A percentile compares a stretch with the other conserved stretches of the same genome.
These are phyloP conservation scores for Arxiozyma bovina DNA, from an alignment of 1,139 yeast genomes.

Conservation along the genomic window DNA sequence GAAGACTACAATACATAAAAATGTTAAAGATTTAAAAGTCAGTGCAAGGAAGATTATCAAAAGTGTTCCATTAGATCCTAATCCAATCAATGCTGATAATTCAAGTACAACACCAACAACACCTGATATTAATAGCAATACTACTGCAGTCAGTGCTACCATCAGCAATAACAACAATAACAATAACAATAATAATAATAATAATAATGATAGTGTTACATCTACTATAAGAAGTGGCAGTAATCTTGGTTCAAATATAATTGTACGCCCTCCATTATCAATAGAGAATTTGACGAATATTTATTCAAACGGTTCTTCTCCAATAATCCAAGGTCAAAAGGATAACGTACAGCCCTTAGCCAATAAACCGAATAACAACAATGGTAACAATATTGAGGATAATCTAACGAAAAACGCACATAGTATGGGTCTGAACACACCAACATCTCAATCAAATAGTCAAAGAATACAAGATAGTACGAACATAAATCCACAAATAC, in stretches of 20 bases:
- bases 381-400: too few relatives aligned
- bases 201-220: too few relatives aligned
- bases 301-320: background rate
- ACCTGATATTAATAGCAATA: constrained; percentile 4
- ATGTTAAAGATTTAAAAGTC: constrained; percentile 49
- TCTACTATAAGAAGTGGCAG: too few relatives aligned
- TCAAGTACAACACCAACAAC: constrained; percentile 19
- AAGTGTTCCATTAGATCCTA: constrained; percentile 75
- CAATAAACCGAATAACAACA: background rate
- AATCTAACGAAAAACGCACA: background rate
- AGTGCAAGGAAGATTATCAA: constrained; percentile 65
- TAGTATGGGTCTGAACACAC: background rate
- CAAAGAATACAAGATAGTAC: background rate
- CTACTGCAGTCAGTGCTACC: background rate
- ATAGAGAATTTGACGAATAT: background rate
- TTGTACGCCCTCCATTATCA: constrained; percentile 1
- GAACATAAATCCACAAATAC: background rate
- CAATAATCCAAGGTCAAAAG: background rate
- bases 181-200: too few relatives aligned
- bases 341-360: background rate
- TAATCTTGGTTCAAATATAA: background rate
- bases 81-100: constrained; percentile 44
- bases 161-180: too few relatives aligned
- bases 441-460: background rate
- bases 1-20: constrained; percentile 10